phyloP scores from a whole-genome alignment of 768 basidiomycete species.

The Naganishia vaughanmartiniae region DNA sequence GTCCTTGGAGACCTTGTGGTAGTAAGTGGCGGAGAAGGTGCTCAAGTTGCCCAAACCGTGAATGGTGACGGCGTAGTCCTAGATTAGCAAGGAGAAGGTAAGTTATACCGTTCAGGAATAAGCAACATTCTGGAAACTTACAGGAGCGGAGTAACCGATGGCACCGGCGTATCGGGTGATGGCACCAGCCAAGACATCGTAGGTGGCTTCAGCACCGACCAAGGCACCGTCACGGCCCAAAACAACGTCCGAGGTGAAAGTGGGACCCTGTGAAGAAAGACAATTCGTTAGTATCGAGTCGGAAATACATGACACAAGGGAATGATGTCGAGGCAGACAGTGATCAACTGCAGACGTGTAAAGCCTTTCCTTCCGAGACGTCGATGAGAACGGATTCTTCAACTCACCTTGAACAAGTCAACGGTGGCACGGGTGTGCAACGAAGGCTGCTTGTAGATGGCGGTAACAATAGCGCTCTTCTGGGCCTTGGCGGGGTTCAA shows the following conservation, averaged over 20 bases:
- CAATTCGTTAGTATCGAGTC: neutral
- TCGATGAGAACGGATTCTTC: neutral
- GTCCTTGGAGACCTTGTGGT: conserved; percentile 63
- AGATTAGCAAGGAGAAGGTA: neutral
- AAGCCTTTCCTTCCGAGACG: neutral
- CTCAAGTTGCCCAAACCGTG: conserved; percentile 93
- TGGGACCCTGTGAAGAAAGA: conserved; percentile 71
- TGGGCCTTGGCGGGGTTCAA: conserved; percentile 80
- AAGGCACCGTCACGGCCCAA: conserved; percentile 96
- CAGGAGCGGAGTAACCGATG: conserved; percentile 90
- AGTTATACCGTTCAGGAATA: neutral
- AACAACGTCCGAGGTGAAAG: conserved; percentile 93
- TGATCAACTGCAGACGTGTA: neutral
- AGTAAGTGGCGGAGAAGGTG: conserved; percentile 92
- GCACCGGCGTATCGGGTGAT: conserved; percentile 89
- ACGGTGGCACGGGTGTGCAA: conserved; percentile 85
- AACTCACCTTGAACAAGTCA: conserved; percentile 85
- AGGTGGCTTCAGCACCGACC: conserved; percentile 89
- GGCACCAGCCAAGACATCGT: conserved; percentile 91
- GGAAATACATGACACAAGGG: neutral
- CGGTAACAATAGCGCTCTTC: conserved; percentile 78
- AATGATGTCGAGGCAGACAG: neutral
- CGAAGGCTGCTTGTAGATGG: conserved; percentile 92
- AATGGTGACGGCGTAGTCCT: conserved; percentile 75
- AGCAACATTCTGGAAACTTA: conserved; percentile 51